These are phyloP conservation scores for Alternaria triticina DNA, from an alignment of 2,329 filamentous ascomycete species.

Conservation along the genomic window DNA sequence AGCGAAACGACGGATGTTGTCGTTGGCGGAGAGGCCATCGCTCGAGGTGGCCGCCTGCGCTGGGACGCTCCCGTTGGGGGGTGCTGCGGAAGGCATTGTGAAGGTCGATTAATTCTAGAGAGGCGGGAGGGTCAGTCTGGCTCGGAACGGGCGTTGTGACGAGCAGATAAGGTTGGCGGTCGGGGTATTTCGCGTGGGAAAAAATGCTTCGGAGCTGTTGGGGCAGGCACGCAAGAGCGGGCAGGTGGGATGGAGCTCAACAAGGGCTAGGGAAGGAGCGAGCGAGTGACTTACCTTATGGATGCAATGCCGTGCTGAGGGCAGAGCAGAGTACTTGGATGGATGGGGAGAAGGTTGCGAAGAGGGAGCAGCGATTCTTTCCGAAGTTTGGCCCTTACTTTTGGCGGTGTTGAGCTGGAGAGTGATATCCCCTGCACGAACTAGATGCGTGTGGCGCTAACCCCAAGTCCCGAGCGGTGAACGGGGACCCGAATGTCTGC, in stretches of 20 bases:
- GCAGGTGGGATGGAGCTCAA: constrained; percentile 16
- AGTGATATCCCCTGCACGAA: constrained; percentile 29
- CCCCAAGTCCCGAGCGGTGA: constrained; percentile 37
- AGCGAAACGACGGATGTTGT: constrained; percentile 97
- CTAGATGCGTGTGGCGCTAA: constrained; percentile 32
- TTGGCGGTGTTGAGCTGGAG: constrained; percentile 40
- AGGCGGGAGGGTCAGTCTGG: constrained; percentile 23
- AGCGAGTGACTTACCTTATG: constrained; percentile 35
- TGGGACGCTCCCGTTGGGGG: constrained; percentile 41
- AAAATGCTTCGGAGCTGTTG: constrained; percentile 27
- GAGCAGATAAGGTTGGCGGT: constrained; percentile 25
- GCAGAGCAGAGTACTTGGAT: constrained; percentile 30
- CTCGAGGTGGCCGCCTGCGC: constrained; percentile 39
- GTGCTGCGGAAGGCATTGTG: constrained; percentile 55
- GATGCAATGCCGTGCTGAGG: constrained; percentile 25
- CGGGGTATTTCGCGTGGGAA: constrained; percentile 31
- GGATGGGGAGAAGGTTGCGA: constrained; percentile 36
- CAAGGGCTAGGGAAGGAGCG: constrained; percentile 14
- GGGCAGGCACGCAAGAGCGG: constrained; percentile 22
- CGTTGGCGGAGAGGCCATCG: constrained; percentile 75
- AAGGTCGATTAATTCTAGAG: constrained; percentile 16
- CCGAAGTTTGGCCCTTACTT: constrained; percentile 37
- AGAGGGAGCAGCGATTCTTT: constrained; percentile 28
- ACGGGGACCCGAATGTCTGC: constrained; percentile 39
- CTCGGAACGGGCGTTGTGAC: constrained; percentile 3